Percentiles rank a stretch among this genome's conserved stretches.
Evolutionary conservation across 1,284 basidiomycete species (phyloP).

Genomic region (Ustilago loliicola): DNA sequence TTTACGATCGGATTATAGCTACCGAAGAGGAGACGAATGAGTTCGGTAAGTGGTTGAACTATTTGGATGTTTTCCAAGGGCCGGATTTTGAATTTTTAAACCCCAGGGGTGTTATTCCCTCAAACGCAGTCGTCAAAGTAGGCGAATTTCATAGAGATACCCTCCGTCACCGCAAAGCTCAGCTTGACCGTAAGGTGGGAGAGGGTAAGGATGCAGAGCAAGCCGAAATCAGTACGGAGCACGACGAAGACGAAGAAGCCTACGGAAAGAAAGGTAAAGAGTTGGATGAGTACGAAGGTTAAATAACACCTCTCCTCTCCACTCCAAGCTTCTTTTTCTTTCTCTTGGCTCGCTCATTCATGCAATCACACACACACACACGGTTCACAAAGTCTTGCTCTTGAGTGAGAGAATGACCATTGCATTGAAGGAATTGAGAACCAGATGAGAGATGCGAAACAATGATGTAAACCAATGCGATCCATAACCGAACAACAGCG

Average conservation of each 20-base stretch:
- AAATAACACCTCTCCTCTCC: background rate
- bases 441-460: no score
- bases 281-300: slow-evolving; percentile 71
- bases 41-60: slow-evolving; percentile 71
- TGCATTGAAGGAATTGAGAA: background rate
- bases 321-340: no score
- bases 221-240: background rate
- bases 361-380: no score
- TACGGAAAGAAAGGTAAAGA: slow-evolving; percentile 77
- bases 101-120: slow-evolving; percentile 71
- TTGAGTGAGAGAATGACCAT: no score
- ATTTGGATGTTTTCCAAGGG: slow-evolving; percentile 61
- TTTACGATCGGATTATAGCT: slow-evolving; percentile 71
- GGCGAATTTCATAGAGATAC: slow-evolving; percentile 77
- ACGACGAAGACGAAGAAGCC: slow-evolving; percentile 71
- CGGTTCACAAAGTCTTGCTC: no score
- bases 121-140: slow-evolving; percentile 71
- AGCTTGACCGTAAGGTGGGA: no score
- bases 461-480: no score
- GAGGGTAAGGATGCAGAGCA: slow-evolving; percentile 58
- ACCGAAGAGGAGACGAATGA: slow-evolving; percentile 84
- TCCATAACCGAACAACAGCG: background rate
- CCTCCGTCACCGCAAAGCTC: slow-evolving; percentile 76
- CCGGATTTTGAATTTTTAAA: slow-evolving; percentile 70
- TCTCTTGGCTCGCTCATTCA: no score